These are phyloP conservation scores for Ceratobasidium sp. DNA, from an alignment of 1,284 basidiomycete genomes.

Conservation along the genomic window DNA sequence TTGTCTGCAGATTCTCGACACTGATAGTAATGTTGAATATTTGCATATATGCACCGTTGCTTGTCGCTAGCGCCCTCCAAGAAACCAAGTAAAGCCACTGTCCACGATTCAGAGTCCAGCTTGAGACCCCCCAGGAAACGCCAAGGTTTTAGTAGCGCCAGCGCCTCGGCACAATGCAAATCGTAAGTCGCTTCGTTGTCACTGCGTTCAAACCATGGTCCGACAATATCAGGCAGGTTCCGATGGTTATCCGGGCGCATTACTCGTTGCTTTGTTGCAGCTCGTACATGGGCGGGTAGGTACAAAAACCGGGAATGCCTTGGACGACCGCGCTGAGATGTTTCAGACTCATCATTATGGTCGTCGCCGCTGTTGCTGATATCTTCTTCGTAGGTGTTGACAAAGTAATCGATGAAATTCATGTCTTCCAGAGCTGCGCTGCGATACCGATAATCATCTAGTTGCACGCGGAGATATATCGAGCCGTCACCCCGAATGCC, in stretches of 20 bases:
- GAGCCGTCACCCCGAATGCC: background rate
- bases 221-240: conserved; percentile 30
- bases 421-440: background rate
- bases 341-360: background rate
- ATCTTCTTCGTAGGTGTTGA: conserved; percentile 18
- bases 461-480: background rate
- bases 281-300: conserved; percentile 9
- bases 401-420: conserved; percentile 22
- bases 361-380: background rate
- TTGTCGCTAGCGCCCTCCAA: background rate
- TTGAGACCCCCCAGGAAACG: conserved; percentile 4
- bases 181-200: conserved; percentile 13
- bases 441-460: conserved; percentile 25
- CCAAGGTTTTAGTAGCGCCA: conserved; percentile 43
- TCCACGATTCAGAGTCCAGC: background rate
- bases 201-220: conserved; percentile 18
- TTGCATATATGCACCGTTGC: conserved; percentile 7
- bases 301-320: background rate
- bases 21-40: conserved; percentile 42
- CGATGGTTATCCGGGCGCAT: conserved; percentile 9
- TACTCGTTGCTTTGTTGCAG: background rate
- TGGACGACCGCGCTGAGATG: background rate
- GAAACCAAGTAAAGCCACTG: conserved; percentile 19
- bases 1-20: conserved; percentile 21
- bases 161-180: background rate